Percentiles rank a stretch among this genome's conserved stretches.
phyloP scores from a whole-genome alignment of 768 basidiomycete genomes.

The Podaxis carcinomalis region DNA sequence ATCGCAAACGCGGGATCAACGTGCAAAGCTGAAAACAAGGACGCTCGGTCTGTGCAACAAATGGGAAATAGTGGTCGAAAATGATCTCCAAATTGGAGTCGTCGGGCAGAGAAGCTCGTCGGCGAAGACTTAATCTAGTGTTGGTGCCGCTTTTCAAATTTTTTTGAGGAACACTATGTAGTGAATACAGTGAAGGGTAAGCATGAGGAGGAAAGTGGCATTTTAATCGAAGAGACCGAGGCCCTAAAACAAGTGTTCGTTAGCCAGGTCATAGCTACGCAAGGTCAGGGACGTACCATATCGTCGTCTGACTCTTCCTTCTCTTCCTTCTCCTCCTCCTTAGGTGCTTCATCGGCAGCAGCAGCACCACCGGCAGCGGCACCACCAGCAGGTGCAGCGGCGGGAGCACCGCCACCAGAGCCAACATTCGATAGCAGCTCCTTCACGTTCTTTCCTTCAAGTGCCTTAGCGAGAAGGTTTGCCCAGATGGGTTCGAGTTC shows the following conservation, averaged over 20 bases:
- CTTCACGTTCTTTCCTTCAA: slow-evolving; percentile 97
- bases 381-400: slow-evolving; percentile 49
- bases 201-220: slow-evolving; percentile 17
- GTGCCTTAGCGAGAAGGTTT: slow-evolving; percentile 91
- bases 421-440: slow-evolving; percentile 95
- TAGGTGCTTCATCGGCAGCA: slow-evolving; percentile 74
- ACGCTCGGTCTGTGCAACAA: no score
- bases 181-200: slow-evolving; percentile 12
- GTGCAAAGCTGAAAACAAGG: no score
- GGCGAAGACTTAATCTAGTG: background rate
- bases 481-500: slow-evolving; percentile 98
- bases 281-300: slow-evolving; percentile 51
- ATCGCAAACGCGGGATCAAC: no score
- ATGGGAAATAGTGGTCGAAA: no score
- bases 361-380: slow-evolving; percentile 62
- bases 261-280: background rate
- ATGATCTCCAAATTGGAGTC: no score
- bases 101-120: no score
- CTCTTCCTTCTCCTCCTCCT: slow-evolving; percentile 79
- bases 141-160: slow-evolving; percentile 5
- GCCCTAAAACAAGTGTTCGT: slow-evolving; percentile 46
- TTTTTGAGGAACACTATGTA: slow-evolving; percentile 15
- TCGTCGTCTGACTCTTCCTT: slow-evolving; percentile 75
- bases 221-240: slow-evolving; percentile 93
- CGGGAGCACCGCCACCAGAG: slow-evolving; percentile 82